These are phyloP conservation scores for Lophiotrema nucula DNA, from an alignment of 495 filamentous ascomycete genomes.

Conservation along the genomic window DNA sequence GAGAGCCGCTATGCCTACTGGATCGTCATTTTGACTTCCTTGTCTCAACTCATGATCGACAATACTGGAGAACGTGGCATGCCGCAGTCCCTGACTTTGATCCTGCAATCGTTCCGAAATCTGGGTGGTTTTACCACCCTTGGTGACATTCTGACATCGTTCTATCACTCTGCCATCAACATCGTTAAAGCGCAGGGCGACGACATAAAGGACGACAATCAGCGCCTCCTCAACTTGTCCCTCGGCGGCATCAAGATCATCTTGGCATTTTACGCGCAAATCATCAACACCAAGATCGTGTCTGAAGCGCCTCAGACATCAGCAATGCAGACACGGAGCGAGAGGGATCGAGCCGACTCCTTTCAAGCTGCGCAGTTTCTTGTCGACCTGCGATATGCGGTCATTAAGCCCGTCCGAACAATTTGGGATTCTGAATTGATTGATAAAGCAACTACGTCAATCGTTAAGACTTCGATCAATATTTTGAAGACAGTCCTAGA, in stretches of 20 bases:
- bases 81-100: conserved; percentile 71
- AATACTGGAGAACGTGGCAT: conserved; percentile 55
- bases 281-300: conserved; percentile 74
- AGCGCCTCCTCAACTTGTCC: conserved; percentile 27
- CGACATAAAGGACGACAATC: conserved; percentile 37
- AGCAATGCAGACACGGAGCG: conserved; percentile 55
- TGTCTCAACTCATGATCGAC: conserved; percentile 78
- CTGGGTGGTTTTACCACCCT: conserved; percentile 70
- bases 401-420: conserved; percentile 72
- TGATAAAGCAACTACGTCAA: conserved; percentile 70
- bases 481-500: conserved; percentile 78
- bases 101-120: conserved; percentile 83
- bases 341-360: conserved; percentile 60
- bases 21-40: conserved; percentile 72
- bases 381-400: conserved; percentile 79
- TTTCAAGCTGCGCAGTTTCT: conserved; percentile 75
- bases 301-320: conserved; percentile 68
- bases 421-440: conserved; percentile 83
- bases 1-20: conserved; percentile 69
- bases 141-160: conserved; percentile 69
- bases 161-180: conserved; percentile 64
- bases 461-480: conserved; percentile 77
- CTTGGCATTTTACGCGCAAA: conserved; percentile 71
- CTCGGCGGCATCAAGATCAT: conserved; percentile 74
- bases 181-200: conserved; percentile 40